These are phyloP conservation scores for Macrotyloma uniflorum DNA, from an alignment of 306 rosid genomes.

Conservation along the genomic window DNA sequence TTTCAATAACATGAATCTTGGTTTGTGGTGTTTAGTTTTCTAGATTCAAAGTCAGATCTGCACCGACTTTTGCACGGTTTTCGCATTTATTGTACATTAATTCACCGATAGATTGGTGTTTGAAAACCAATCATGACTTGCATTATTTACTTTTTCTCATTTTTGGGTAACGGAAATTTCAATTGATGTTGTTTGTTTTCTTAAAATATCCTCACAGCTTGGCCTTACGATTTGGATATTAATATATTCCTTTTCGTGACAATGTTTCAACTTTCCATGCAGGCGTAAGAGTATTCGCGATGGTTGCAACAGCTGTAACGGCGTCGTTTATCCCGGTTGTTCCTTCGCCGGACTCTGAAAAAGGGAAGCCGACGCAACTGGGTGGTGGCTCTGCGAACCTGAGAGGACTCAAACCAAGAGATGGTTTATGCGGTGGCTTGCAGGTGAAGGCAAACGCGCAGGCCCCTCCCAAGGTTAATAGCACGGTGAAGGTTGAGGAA, in stretches of 20 bases:
- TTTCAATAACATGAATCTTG: constrained; percentile 11
- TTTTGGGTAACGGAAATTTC: background rate
- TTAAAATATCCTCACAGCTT: background rate
- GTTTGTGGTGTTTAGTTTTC: constrained; percentile 8
- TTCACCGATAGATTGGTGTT: background rate
- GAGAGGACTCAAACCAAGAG: constrained; percentile 59
- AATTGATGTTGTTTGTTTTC: background rate
- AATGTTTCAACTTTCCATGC: constrained; percentile 31
- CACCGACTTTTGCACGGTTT: constrained; percentile 36
- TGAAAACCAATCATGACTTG: background rate
- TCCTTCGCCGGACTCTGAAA: constrained; percentile 45
- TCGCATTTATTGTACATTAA: background rate
- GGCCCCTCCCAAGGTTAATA: constrained; percentile 74
- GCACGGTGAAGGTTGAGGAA: constrained; percentile 56
- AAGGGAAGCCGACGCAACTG: constrained; percentile 41
- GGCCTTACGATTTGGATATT: background rate
- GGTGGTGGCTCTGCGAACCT: constrained; percentile 46
- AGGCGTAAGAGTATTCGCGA: constrained; percentile 34
- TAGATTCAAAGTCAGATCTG: constrained; percentile 57
- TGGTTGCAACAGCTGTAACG: constrained; percentile 90
- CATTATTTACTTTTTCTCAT: background rate
- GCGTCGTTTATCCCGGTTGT: constrained; percentile 64
- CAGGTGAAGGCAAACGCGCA: constrained; percentile 83
- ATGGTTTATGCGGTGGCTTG: constrained; percentile 56
- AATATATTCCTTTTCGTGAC: background rate